phyloP scores from a whole-genome alignment of 2,329 filamentous ascomycete species.

The Fusarium neocosmosporiellum region DNA sequence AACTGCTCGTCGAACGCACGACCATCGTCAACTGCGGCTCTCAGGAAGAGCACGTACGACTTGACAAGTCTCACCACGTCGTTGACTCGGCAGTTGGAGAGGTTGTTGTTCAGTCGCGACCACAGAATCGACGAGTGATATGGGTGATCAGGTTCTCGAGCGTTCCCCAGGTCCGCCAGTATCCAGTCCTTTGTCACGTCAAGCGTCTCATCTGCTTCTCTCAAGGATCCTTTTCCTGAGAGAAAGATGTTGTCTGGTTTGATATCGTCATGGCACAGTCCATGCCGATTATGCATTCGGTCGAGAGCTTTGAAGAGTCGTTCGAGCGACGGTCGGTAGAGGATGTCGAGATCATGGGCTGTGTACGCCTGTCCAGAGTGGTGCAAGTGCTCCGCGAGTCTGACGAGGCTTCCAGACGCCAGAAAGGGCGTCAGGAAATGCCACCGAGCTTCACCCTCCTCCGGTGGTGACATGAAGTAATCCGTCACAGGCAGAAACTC shows the following conservation, averaged over 20 bases:
- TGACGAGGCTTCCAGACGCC: conserved; percentile 39
- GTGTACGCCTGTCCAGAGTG: conserved; percentile 17
- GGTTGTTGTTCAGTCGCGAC: conserved; percentile 43
- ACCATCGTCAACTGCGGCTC: conserved; percentile 31
- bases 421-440: conserved; percentile 46
- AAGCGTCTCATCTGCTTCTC: background rate
- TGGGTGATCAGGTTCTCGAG: conserved; percentile 42
- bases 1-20: conserved; percentile 42
- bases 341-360: conserved; percentile 43
- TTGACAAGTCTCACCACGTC: conserved; percentile 47
- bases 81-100: conserved; percentile 47
- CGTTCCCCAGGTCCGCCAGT: conserved; percentile 48
- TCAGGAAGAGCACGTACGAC: conserved; percentile 46
- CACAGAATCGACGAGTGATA: conserved; percentile 48
- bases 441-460: conserved; percentile 32
- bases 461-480: conserved; percentile 43
- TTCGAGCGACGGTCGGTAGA: conserved; percentile 46
- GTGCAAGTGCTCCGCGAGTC: conserved; percentile 39
- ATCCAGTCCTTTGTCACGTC: conserved; percentile 42
- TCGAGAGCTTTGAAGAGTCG: conserved; percentile 42
- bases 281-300: conserved; percentile 38
- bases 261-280: conserved; percentile 49
- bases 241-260: conserved; percentile 49
- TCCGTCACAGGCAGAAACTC: conserved; percentile 46
- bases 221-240: background rate